These are phyloP conservation scores for Xylaria curta DNA, from an alignment of 495 filamentous ascomycete species.

Conservation along the genomic window DNA sequence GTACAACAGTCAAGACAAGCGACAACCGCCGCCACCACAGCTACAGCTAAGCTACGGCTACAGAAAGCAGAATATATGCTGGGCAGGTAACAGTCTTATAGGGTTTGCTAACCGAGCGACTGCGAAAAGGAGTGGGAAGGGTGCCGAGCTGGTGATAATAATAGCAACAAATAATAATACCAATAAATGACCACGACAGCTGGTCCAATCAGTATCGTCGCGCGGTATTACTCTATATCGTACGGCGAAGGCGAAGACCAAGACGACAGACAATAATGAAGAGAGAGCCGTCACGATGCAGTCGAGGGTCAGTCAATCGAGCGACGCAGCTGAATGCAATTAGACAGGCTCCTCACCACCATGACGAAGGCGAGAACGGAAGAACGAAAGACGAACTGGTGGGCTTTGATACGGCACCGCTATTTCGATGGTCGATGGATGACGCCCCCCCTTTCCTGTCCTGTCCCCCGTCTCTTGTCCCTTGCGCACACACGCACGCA, in stretches of 20 bases:
- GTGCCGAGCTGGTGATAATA: conserved; percentile 12
- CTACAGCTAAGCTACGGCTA: conserved; percentile 3
- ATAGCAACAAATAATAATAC: not conserved
- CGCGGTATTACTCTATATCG: not conserved
- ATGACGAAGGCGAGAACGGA: not conserved
- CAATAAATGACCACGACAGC: conserved; percentile 4
- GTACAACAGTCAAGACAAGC: conserved; percentile 5
- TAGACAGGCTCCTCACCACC: not conserved
- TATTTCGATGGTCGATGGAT: conserved; percentile 23
- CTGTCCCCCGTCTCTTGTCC: not conserved
- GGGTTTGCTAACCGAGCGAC: not conserved
- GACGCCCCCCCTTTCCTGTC: conserved; percentile 4
- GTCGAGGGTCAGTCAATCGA: conserved; percentile 2
- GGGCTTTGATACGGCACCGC: conserved; percentile 12
- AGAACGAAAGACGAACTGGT: not conserved
- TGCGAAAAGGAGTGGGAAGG: not conserved
- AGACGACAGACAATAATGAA: not conserved
- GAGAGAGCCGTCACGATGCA: conserved; percentile 6
- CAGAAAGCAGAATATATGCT: not conserved
- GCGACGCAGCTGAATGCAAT: conserved; percentile 2
- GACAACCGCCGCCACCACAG: not conserved
- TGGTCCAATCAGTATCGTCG: not conserved
- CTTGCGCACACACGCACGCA: not conserved
- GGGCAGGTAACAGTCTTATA: not conserved
- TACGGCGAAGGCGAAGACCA: not conserved